Evolutionary conservation across 2,329 filamentous ascomycete genomes (phyloP), one percentile per base, ranked within the genome.

Genomic region (Aspergillus pseudoglaucus): DNA sequence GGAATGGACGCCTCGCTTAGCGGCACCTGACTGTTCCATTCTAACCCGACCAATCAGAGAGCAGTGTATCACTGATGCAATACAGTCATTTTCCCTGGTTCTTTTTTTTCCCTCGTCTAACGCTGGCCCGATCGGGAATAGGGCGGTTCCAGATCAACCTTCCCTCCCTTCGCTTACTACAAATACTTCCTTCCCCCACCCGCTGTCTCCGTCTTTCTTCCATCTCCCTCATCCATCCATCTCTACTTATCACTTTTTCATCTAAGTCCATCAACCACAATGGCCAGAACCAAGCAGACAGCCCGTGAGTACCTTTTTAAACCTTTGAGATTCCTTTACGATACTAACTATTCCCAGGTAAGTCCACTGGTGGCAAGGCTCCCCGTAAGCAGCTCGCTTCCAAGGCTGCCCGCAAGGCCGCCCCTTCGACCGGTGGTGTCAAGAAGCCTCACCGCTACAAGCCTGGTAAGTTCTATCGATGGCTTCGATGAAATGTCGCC

Each of bases 391-490:
- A 96, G 84, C 90, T 97, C 69, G 91, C 91, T 65, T 95, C 90
- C 81, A 96, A 96, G 88, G 93, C 91, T 61, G 91, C 93, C 68
- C 90, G 93, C 80, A 98, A 98, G 85, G 90, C 86, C 65, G 91
- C 93, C 53, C 93, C 93, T 63, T 95, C 90, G 56, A 97, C 93
- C 73, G 93, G 91, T 67, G 87, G 87, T 84, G 87, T 91, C 83
- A 93, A 93, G 87, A 93, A 93, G 87, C 88, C 88, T 75, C 87
- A 90, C 78, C 81, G 87, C 54, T 82, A 90, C 74, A 90, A 90
- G 87, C 87, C 87, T 68, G 87, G 86, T 77, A 73, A 59, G 70
- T 62, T 62, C 47, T 18, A 35, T n/a, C n/a, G n/a, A n/a, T n/a
- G n/a, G n/a, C n/a, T n/a, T n/a, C n/a, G n/a, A n/a, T n/a, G n/a